Base-by-base conservation (phyloP, 1,284 basidiomycete genomes). In the Fomitopsis pinicola region DNA sequence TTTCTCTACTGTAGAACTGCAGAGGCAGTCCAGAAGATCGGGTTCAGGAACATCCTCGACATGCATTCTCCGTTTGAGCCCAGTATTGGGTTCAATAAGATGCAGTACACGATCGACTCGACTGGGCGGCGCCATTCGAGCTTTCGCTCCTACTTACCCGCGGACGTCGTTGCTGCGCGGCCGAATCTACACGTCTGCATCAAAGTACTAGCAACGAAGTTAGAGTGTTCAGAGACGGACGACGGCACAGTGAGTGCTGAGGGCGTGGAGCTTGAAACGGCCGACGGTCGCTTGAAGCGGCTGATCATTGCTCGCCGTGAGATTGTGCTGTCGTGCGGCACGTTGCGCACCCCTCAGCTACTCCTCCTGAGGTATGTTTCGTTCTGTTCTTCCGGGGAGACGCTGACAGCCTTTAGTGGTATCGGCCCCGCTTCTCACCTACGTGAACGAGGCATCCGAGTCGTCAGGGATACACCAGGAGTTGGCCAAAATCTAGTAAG, bases 331-430 rank as follows among this genome's bases (percentile, higher is more conserved):
- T 72, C 64, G 46, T 67, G 68, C n/a, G 77, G 76, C 8, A 68
- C 75, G 2, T 59, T 77, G 12, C 71, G 70, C 0, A 71, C 70
- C 15, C 75, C 76, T 0, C 71, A 73, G 46, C 42, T 77, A 10
- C 64, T 77, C 2, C 66, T 75, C 68, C 57, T 75, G 30, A 77
- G 75, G 73, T 75, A 38, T 12, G 50, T 28, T 22, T n/a, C n/a
- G 28, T 22, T 8, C 22, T 22, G 1, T 42, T 9, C 35, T 35
- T 42, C 19, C 22, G 28, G 30, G 57, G 15, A 26, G 26, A 22
- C 4, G 30, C 33, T 62, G 22, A 48, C 19, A 53, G 9, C 26
- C 36, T 26, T 1, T 48, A 72, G 71, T 55, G 70, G 73, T 9
- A 64, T 76, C 19, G 76, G 75, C 8, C 71, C 73, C 3, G 58